Evolutionary conservation across 106 monocot species (phyloP).

Genomic region (Iris macrosiphon): DNA sequence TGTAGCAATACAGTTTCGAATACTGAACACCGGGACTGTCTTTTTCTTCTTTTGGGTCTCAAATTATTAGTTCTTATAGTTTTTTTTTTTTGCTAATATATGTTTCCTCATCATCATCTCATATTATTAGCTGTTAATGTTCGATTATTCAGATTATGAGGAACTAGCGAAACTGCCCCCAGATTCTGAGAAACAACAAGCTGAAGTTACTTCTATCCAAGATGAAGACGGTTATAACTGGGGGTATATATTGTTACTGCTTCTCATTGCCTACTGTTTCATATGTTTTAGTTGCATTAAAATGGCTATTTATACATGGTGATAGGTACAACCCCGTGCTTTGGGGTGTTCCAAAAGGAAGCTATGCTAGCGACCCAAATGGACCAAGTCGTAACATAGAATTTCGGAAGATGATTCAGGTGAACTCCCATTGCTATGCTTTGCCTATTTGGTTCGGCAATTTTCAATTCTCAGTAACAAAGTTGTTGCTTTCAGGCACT

Average conservation of each 20-base stretch:
- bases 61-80: not conserved
- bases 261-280: not conserved
- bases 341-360: slow-evolving; percentile 93
- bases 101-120: not conserved
- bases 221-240: slow-evolving; percentile 87
- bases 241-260: slow-evolving; percentile 38
- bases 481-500: slow-evolving; percentile 50
- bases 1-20: too few relatives aligned
- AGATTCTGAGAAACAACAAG: slow-evolving; percentile 82
- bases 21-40: too few relatives aligned
- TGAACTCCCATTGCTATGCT: slow-evolving; percentile 6
- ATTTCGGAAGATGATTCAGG: slow-evolving; percentile 90
- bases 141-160: slow-evolving; percentile 73
- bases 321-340: slow-evolving; percentile 83
- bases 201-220: slow-evolving; percentile 49
- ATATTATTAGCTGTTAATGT: not conserved
- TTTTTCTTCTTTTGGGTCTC: not conserved
- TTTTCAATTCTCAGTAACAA: too few relatives aligned
- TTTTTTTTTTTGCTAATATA: not conserved
- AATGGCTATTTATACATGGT: not conserved
- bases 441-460: not conserved
- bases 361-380: slow-evolving; percentile 70
- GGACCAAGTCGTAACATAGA: slow-evolving; percentile 72
- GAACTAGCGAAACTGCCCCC: slow-evolving; percentile 40
- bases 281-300: not conserved